Evolutionary conservation across 1,139 yeast species (phyloP), one percentile per base, ranked within the genome.

Genomic region (Suhomyces bokatorum): DNA sequence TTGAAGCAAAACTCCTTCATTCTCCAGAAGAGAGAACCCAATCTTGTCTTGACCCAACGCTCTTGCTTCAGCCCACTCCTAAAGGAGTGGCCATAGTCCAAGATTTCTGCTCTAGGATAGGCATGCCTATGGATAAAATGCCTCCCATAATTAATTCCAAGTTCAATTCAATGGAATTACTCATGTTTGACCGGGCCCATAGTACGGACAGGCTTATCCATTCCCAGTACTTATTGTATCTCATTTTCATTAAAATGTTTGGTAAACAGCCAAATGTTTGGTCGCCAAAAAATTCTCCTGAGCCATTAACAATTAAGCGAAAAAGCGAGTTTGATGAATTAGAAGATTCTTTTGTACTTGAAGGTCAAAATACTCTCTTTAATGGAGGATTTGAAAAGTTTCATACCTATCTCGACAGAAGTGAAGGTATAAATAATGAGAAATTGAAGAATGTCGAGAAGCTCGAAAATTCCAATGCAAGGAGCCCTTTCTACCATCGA

Each of bases 41-140:
- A 42, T 53, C 62, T n/a, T 66, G 59, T 37, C 73, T 83, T 2
- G 75, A 75, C 44, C 63, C 57, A 3, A 60, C 66, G 37, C 66
- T 71, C 0, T 45, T 69, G 3, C 59, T 90, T 30, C 98, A 91
- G 57, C 96, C 97, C 5, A 89, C 98, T 0, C 93, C 98, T 0
- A 93, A 93, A 58, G 99, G 98, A 1, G 80, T 89, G 4, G 83
- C 90, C 0, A 60, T 89, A 0, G 64, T 91, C 2, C 80, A 78
- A 40, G 69, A 75, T 11, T 89, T 83, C 59, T 82, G 85, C 50
- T 68, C 69, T 42, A 75, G 70, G 35, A 66, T 77, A 42, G 95
- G 93, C 0, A 63, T 85, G 46, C 69, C 66, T 36, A 60, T 63
- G 12, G 51, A 61, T 0, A 45, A 51, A 0, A 48, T 63, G 34